These are phyloP conservation scores for Blastobotrys peoriensis DNA, from an alignment of 805 yeast species.

Conservation along the genomic window DNA sequence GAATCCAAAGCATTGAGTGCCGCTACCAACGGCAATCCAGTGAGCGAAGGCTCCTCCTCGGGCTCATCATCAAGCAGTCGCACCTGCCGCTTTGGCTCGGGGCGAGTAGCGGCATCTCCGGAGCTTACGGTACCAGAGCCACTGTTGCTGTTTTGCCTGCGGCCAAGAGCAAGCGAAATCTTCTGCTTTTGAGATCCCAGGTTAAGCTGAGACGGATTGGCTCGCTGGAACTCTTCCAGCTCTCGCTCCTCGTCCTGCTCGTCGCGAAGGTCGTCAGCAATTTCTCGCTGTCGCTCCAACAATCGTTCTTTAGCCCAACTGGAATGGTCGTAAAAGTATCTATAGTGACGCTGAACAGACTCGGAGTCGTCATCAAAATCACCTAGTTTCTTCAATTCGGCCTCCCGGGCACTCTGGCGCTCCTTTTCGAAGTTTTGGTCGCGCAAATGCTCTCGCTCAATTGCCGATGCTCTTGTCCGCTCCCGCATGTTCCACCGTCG, in stretches of 20 bases:
- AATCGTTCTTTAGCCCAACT: conserved; percentile 22
- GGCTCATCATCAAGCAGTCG: background rate
- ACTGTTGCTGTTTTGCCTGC: background rate
- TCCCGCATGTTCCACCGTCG: conserved; percentile 33
- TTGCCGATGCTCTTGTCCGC: conserved; percentile 32
- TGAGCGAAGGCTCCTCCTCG: background rate
- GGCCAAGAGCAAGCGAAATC: conserved; percentile 12
- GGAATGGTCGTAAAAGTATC: conserved; percentile 24
- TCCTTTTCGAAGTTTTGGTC: conserved; percentile 10
- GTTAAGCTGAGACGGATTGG: conserved; percentile 2
- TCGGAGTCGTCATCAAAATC: conserved; percentile 21
- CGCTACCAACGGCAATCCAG: background rate
- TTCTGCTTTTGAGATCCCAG: conserved; percentile 3
- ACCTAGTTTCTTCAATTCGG: conserved; percentile 12
- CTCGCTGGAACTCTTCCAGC: conserved; percentile 2
- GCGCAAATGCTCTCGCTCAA: conserved; percentile 16
- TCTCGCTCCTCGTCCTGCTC: conserved; percentile 18
- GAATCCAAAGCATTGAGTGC: conserved; percentile 5
- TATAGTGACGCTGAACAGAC: conserved; percentile 8
- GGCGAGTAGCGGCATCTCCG: background rate
- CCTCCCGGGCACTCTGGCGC: conserved; percentile 7
- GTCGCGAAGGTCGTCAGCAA: conserved; percentile 16
- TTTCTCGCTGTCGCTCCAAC: conserved; percentile 17
- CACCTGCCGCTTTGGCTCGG: background rate
- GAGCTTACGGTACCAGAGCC: background rate